Conservation (phyloP, 2,329 filamentous ascomycete genomes). For the Ophiobolus disseminans region DNA sequence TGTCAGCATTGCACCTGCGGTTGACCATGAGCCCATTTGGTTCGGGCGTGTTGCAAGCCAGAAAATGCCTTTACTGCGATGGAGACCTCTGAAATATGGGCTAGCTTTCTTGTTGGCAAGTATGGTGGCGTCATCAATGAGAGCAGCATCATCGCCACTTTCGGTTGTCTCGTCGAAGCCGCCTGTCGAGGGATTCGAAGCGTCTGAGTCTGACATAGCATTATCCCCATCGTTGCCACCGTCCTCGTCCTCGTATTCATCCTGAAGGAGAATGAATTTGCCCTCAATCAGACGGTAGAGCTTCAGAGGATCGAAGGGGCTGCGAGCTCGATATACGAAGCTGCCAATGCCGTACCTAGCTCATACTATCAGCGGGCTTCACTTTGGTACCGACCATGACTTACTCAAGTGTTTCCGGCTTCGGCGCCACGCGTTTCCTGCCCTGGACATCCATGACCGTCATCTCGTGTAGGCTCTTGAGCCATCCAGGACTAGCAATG, state of each 20-base stretch:
- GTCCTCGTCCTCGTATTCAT: conserved; percentile 47
- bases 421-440: conserved; percentile 65
- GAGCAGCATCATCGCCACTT: conserved; percentile 44
- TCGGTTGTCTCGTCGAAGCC: conserved; percentile 27
- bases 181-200: conserved; percentile 18
- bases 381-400: conserved; percentile 13
- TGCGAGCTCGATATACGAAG: conserved; percentile 70
- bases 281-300: conserved; percentile 52
- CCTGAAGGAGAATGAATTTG: conserved; percentile 53
- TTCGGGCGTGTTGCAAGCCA: conserved; percentile 66
- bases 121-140: conserved; percentile 50
- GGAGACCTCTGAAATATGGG: conserved; percentile 61
- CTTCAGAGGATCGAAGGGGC: conserved; percentile 52
- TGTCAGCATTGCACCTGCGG: conserved; percentile 70
- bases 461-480: conserved; percentile 73
- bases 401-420: conserved; percentile 73
- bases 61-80: conserved; percentile 69
- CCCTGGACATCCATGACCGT: conserved; percentile 64
- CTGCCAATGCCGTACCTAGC: conserved; percentile 70
- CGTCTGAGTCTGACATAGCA: conserved; percentile 25
- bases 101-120: conserved; percentile 64
- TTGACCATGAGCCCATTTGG: conserved; percentile 67
- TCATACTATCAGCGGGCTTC: neutral
- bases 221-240: conserved; percentile 32
- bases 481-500: conserved; percentile 71